Evolutionary conservation across 805 yeast genomes (phyloP), one percentile per base, ranked within the genome.

Genomic region (Cephaloascus fragrans): DNA sequence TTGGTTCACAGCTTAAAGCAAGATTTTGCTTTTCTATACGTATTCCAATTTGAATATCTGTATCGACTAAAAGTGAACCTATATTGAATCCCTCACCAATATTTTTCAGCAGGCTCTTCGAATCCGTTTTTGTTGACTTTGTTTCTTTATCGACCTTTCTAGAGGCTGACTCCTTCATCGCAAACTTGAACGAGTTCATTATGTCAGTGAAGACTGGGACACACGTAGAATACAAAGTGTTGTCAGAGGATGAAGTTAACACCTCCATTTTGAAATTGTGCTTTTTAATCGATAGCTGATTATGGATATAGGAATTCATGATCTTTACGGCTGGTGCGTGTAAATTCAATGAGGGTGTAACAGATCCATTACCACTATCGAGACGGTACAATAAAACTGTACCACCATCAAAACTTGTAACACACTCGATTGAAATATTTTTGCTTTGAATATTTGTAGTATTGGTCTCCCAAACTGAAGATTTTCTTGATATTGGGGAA

Each of bases 1-100:
- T 80, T 1, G 98, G 98, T 44, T 85, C 90, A 68, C 98, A 93
- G 47, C 95, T 83, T 39, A 93, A 63, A 2, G 83, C 73, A 18
- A 93, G 54, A 34, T 73, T 74, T 53, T 93, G 98, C 26, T 79
- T 73, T 17, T 77, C 88, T 38, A 89, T 71, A 32, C 71, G 66
- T 4, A 89, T 45, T 1, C 82, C 77, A 39, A 83, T 57, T 38
- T 75, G 77, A 20, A 86, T 47, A 44, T 83, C 87, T 39, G 82
- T 53, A 20, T 75, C 73, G 32, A 69, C 64, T 19, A 83, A 53
- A 2, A 82, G 34, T 4, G 63, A 57, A 17, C 72, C 67, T 32
- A 74, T 52, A 37, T 71, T 67, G 41, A 49, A 55, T 34, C 43
- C 37, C 37, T 32, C 32, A 35, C 37, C 26, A 35, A 20, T n/a